Conservation (phyloP, 2,329 filamentous ascomycete genomes). For the Colletotrichum falcatum region DNA sequence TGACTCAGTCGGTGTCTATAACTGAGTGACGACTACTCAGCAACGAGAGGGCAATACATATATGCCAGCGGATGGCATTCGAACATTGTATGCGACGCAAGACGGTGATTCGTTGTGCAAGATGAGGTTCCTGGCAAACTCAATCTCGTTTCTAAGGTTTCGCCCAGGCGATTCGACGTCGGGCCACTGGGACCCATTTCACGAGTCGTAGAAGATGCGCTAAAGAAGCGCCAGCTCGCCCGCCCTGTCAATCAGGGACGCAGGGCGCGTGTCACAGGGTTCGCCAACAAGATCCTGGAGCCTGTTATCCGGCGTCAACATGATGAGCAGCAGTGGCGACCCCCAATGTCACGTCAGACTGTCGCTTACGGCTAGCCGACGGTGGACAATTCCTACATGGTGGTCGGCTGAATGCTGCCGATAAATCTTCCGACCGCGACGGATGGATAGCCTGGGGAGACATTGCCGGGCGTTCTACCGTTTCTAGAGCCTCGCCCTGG, state of each 20-base stretch:
- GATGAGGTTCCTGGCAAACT: constrained; percentile 36
- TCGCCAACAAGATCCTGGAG: constrained; percentile 23
- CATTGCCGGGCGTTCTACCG: background rate
- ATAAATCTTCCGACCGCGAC: constrained; percentile 32
- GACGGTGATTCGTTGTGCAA: constrained; percentile 23
- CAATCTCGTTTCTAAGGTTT: constrained; percentile 38
- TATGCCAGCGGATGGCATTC: background rate
- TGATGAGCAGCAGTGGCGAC: constrained; percentile 8
- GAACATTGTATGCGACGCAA: background rate
- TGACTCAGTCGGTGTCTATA: background rate
- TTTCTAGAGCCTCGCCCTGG: background rate
- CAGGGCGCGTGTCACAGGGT: constrained; percentile 2
- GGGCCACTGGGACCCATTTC: constrained; percentile 20
- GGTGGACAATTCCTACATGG: background rate
- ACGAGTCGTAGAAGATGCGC: constrained; percentile 34
- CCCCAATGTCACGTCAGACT: constrained; percentile 39
- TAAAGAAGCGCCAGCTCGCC: constrained; percentile 30
- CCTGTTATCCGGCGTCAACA: constrained; percentile 26
- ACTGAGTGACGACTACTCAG: background rate
- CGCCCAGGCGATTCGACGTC: constrained; percentile 30
- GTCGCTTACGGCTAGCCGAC: background rate
- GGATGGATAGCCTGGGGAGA: constrained; percentile 3
- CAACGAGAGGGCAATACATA: background rate
- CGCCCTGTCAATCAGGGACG: constrained; percentile 21
- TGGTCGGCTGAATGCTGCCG: constrained; percentile 26